phyloP scores from a whole-genome alignment of 2,329 filamentous ascomycete species.

The Emmonsiellopsis sp. region DNA sequence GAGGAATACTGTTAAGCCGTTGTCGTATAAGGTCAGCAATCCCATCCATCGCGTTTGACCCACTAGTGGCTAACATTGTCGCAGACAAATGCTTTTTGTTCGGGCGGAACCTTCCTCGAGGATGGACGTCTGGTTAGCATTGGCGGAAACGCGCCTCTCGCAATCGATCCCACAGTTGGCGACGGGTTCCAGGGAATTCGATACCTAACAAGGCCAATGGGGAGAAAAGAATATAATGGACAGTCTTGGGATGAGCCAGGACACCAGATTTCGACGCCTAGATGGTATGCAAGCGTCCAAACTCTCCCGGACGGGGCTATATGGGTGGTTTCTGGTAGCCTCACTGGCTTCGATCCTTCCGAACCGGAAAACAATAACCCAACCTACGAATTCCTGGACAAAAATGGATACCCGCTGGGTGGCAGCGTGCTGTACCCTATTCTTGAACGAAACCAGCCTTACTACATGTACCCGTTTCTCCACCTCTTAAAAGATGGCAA shows the following conservation, averaged over 20 bases:
- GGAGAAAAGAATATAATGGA: conserved; percentile 38
- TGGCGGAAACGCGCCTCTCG: conserved; percentile 49
- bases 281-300: conserved; percentile 55
- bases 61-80: conserved; percentile 5
- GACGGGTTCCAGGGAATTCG: conserved; percentile 52
- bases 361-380: conserved; percentile 51
- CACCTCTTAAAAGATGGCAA: conserved; percentile 49
- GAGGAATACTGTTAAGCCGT: conserved; percentile 37
- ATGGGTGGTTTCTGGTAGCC: conserved; percentile 51
- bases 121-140: conserved; percentile 47
- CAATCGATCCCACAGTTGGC: conserved; percentile 47
- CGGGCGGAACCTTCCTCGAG: conserved; percentile 49
- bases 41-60: background rate
- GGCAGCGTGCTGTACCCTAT: conserved; percentile 44
- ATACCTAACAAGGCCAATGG: conserved; percentile 40
- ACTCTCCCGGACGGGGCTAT: conserved; percentile 48
- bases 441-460: conserved; percentile 48
- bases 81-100: conserved; percentile 52
- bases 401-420: conserved; percentile 38
- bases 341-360: conserved; percentile 49
- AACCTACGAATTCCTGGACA: conserved; percentile 51
- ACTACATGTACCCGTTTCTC: conserved; percentile 57
- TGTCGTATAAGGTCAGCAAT: conserved; percentile 35
- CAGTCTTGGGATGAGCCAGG: conserved; percentile 47
- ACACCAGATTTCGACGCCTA: conserved; percentile 43